Base-by-base conservation (phyloP, 768 basidiomycete species). In the Crepidotus variabilis region DNA sequence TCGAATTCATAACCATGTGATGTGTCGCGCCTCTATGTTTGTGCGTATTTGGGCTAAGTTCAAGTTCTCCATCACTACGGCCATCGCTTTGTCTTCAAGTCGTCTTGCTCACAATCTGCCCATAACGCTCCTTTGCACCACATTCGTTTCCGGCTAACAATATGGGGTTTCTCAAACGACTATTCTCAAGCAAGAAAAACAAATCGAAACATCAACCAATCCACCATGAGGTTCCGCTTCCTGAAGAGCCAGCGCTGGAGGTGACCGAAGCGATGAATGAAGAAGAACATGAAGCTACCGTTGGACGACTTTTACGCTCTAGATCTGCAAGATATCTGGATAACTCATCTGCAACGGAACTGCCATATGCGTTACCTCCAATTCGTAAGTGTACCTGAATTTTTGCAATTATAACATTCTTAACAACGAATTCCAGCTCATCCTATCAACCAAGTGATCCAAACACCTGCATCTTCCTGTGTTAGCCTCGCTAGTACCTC, bases 141-240 rank as follows among this genome's bases (percentile, higher is more conserved):
- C 61, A 57, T 58, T 67, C 64, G 9, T 65, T 62, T 60, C 57
- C 32, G 43, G 45, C 48, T 55, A 18, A 49, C 36, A 50, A 2
- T 23, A 90, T 90, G 87, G 83, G 85, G 20, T 84, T 91, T 54
- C 70, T 91, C 62, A 85, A 86, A 62, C 85, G 81, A 34, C 71
- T 91, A 56, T 79, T 90, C 51, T 90, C 89, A 16, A 81, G 78
- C 71, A 86, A 80, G 72, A 86, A 81, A 69, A 78, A 75, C 61
- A 85, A 81, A 69, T 76, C 76, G 66, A 80, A 76, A 61, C 71
- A 70, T 61, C 63, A 63, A 54, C 65, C 63, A 47, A 58, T 69
- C 57, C 59, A 61, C 54, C 65, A 71, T 52, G 65, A 73, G 54
- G 64, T 65, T 23, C 59, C 69, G 16, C 52, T 65, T 9, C 65